phyloP scores from a whole-genome alignment of 208 protist genomes.

The Acanthamoeba castellanii region DNA sequence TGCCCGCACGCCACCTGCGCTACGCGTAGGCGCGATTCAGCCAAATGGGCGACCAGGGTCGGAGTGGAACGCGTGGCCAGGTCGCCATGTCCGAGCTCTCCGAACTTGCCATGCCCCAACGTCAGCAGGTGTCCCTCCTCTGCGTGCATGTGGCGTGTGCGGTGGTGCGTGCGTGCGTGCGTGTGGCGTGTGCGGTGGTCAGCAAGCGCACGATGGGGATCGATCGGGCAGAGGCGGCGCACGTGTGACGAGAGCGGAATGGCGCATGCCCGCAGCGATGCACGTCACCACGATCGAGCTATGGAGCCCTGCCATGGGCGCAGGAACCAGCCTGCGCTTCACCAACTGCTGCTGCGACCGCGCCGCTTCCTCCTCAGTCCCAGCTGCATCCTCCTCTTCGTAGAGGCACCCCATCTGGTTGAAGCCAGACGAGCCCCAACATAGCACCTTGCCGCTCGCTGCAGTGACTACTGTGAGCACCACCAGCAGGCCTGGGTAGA shows the following conservation, averaged over 20 bases:
- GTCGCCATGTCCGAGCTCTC: constrained; percentile 49
- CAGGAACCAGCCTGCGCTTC: background rate
- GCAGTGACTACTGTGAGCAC: background rate
- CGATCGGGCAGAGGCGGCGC: background rate
- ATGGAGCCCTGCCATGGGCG: background rate
- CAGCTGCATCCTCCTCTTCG: background rate
- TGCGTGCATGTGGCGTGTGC: background rate
- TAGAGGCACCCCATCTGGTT: background rate
- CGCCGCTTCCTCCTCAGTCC: too few relatives aligned
- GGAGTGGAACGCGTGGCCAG: background rate
- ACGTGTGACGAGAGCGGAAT: constrained; percentile 38
- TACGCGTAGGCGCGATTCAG: background rate
- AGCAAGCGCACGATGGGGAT: background rate
- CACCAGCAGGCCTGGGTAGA: background rate
- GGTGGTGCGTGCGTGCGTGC: background rate
- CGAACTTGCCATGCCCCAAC: background rate
- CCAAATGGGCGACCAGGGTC: background rate
- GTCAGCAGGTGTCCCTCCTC: background rate
- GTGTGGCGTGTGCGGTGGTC: background rate
- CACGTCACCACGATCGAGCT: background rate
- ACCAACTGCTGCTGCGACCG: too few relatives aligned
- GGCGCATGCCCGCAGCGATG: constrained; percentile 10
- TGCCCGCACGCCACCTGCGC: background rate
- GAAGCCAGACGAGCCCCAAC: constrained; percentile 60
- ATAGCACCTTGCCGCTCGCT: background rate